A percentile compares a stretch with the other conserved stretches of the same genome.
Evolutionary conservation across 352 stramenopile genomes (phyloP).

Genomic region (Phytophthora pini): DNA sequence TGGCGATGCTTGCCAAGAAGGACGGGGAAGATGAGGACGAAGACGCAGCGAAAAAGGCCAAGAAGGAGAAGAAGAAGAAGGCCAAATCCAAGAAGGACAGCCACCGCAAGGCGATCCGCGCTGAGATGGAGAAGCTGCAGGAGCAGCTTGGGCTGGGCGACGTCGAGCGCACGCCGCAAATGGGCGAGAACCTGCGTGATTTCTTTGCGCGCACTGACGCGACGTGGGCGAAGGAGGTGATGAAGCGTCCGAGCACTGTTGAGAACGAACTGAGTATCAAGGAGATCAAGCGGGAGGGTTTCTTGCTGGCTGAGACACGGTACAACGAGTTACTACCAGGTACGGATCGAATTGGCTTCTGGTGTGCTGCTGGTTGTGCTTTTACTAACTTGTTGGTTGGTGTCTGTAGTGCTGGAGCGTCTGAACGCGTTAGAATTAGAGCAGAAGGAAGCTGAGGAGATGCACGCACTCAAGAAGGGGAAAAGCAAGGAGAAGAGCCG

Average conservation of each 20-base stretch:
- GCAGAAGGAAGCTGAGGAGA: slow-evolving; percentile 80
- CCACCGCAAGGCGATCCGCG: slow-evolving; percentile 70
- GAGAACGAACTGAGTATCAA: slow-evolving; percentile 84
- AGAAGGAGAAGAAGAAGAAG: slow-evolving; percentile 74
- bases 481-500: slow-evolving; percentile 75
- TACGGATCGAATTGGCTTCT: slow-evolving; percentile 30
- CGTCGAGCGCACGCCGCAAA: slow-evolving; percentile 72
- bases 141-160: slow-evolving; percentile 79
- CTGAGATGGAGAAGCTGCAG: slow-evolving; percentile 87
- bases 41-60: slow-evolving; percentile 35
- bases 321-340: slow-evolving; percentile 85
- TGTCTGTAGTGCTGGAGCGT: slow-evolving; percentile 67
- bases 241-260: slow-evolving; percentile 60
- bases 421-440: slow-evolving; percentile 82
- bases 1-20: slow-evolving; percentile 69
- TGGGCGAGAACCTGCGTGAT: slow-evolving; percentile 85
- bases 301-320: slow-evolving; percentile 69
- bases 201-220: slow-evolving; percentile 87
- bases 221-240: slow-evolving; percentile 73
- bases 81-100: slow-evolving; percentile 67
- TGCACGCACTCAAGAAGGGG: slow-evolving; percentile 82
- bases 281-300: slow-evolving; percentile 88
- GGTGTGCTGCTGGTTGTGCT: not conserved
- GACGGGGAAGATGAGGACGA: slow-evolving; percentile 37
- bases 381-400: slow-evolving; percentile 11